A percentile compares a stretch with the other conserved stretches of the same genome.
Evolutionary conservation across 352 stramenopile genomes (phyloP).

Genomic region (Pythium dissimile): DNA sequence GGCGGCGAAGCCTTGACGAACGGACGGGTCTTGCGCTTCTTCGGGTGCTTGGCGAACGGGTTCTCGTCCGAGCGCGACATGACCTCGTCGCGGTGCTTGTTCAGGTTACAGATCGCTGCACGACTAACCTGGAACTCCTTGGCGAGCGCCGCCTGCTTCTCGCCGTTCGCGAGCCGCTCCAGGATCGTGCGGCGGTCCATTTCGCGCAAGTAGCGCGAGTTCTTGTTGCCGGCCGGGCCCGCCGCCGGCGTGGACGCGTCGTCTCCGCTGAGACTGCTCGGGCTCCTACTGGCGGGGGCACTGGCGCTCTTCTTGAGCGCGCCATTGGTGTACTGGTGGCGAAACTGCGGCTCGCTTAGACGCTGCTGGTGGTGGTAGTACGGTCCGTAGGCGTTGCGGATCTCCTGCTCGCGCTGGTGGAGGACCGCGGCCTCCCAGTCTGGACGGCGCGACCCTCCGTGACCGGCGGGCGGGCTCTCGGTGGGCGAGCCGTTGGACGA

Average conservation of each 20-base stretch:
- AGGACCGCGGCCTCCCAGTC: neutral
- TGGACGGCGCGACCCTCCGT: neutral
- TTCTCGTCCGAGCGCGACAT: conserved; percentile 39
- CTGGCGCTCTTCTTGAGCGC: too few species aligned
- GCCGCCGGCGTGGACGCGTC: neutral
- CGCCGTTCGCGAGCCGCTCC: conserved; percentile 41
- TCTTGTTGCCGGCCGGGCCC: conserved; percentile 19
- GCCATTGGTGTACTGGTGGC: neutral
- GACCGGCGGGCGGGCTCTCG: neutral
- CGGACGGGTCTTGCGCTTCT: conserved; percentile 28
- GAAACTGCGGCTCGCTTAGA: neutral
- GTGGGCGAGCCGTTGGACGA: conserved; percentile 1
- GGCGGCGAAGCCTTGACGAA: neutral
- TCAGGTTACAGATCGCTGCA: conserved; percentile 56
- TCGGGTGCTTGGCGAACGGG: conserved; percentile 50
- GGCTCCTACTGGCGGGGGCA: neutral
- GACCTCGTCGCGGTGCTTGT: conserved; percentile 41
- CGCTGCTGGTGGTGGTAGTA: conserved; percentile 4
- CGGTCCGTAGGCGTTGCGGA: neutral
- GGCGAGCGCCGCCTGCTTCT: conserved; percentile 58
- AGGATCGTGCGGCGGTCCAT: conserved; percentile 61
- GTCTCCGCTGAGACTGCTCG: conserved; percentile 3
- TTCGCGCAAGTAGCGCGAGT: conserved; percentile 54
- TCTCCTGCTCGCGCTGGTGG: neutral
- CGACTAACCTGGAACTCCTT: conserved; percentile 62